Base-by-base conservation (phyloP, 805 yeast species). In the Candida tibetensis region DNA sequence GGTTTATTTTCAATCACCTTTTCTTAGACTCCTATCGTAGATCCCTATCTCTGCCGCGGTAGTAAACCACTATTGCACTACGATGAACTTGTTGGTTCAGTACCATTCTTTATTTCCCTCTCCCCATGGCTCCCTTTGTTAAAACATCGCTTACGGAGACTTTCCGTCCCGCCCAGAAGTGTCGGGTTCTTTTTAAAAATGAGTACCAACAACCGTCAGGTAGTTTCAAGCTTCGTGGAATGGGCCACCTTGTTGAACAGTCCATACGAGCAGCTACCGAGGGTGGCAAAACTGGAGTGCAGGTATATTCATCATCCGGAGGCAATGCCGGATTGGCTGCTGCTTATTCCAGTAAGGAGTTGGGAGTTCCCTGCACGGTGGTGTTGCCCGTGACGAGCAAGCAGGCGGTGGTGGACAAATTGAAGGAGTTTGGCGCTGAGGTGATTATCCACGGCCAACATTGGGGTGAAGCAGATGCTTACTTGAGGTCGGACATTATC, bases 271-370 rank as follows among this genome's bases (percentile, higher is more conserved):
- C 25, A 5, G 39, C 42, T 12, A 16, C 18, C n/a, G 28, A 13
- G 2, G 21, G 12, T 4, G 48, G 42, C 9, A 47, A 49, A 19
- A 30, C 28, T 5, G 46, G 45, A 4, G 49, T 59, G 16, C 42
- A 48, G 6, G 58, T 58, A 3, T 55, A 47, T 36, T 49, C 60
- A 2, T 56, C 64, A 4, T 57, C 64, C 2, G 68, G 66, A n/a
- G 66, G 66, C 2, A 62, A 61, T 44, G 68, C 66, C 0, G 68
- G 66, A 1, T 36, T 62, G 16, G 66, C 67, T 3, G 65, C 65
- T 15, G 67, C 66, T 3, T 57, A 53, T 28, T 50, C 57, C 9
- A 46, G 56, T 18, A 49, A 38, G 32, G 36, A 34, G 37, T 57
- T 45, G 37, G 35, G 36, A 7, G 42, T 56, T 3, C 37, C 45